Conservation (phyloP, 106 monocot genomes). For the Acorus calamus region DNA sequence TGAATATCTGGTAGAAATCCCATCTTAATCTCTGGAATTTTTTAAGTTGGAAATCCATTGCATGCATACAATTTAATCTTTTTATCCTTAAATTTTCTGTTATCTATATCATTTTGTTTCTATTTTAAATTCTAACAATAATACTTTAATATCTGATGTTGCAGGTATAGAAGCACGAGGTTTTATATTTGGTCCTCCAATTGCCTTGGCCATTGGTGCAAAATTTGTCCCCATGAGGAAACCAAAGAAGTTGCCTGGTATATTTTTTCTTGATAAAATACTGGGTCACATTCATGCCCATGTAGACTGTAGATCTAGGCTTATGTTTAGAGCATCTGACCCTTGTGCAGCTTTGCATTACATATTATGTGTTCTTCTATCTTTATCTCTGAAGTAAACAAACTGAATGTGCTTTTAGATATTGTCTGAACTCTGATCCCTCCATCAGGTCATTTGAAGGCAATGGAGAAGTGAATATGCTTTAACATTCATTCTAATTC, state of each 20-base stretch:
- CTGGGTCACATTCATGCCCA: background rate
- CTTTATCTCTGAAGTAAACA: no score
- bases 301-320: background rate
- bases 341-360: background rate
- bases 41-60: no score
- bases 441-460: no score
- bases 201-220: conserved; percentile 87
- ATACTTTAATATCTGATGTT: no score
- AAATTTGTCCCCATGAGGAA: conserved; percentile 96
- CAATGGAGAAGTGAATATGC: no score
- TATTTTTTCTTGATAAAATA: conserved; percentile 7
- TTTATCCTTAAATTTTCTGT: background rate
- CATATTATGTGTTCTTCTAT: no score
- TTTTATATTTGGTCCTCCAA: conserved; percentile 89
- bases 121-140: conserved; percentile 8
- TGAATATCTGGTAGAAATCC: no score
- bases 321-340: background rate
- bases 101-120: background rate
- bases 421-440: no score
- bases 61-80: no score
- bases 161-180: conserved; percentile 93
- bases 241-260: conserved; percentile 86
- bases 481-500: no score
- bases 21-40: no score
- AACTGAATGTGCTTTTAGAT: no score